These are phyloP conservation scores for Aspergillus nanangensis DNA, from an alignment of 495 filamentous ascomycete genomes.

Conservation along the genomic window DNA sequence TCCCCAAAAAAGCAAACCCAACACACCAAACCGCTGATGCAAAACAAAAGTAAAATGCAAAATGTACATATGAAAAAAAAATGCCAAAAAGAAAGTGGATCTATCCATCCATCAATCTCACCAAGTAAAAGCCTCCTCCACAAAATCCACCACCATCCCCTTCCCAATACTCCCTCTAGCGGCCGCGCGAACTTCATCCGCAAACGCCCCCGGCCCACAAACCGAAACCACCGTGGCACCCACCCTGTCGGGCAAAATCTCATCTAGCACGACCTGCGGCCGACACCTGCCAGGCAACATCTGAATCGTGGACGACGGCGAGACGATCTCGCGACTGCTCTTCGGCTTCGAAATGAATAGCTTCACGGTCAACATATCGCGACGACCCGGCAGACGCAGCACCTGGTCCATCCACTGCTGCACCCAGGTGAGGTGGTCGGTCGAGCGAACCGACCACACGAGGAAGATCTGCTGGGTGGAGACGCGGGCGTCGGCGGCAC, in stretches of 20 bases:
- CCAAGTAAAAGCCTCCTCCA: conserved; percentile 95
- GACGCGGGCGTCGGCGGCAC: conserved; percentile 62
- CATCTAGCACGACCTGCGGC: conserved; percentile 59
- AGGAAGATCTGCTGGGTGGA: conserved; percentile 78
- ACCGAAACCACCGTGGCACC: conserved; percentile 83
- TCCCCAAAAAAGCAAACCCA: no score
- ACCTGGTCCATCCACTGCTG: conserved; percentile 94
- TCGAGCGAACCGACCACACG: conserved; percentile 85
- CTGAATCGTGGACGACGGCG: conserved; percentile 75
- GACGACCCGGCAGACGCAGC: conserved; percentile 72
- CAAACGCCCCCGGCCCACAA: conserved; percentile 85
- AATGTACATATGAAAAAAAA: no score
- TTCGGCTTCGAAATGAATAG: conserved; percentile 86
- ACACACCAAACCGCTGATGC: no score
- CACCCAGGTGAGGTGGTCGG: conserved; percentile 90
- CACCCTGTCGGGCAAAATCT: conserved; percentile 69
- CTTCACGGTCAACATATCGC: conserved; percentile 78
- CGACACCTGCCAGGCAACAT: conserved; percentile 77
- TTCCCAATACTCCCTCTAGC: conserved; percentile 62
- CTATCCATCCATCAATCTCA: conserved; percentile 22
- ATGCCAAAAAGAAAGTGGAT: no score
- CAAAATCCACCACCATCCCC: conserved; percentile 73
- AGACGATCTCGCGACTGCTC: conserved; percentile 74
- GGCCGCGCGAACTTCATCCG: conserved; percentile 78
- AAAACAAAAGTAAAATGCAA: no score